Conservation (phyloP, 441 rosid genomes). For the Metrosideros polymorpha region DNA sequence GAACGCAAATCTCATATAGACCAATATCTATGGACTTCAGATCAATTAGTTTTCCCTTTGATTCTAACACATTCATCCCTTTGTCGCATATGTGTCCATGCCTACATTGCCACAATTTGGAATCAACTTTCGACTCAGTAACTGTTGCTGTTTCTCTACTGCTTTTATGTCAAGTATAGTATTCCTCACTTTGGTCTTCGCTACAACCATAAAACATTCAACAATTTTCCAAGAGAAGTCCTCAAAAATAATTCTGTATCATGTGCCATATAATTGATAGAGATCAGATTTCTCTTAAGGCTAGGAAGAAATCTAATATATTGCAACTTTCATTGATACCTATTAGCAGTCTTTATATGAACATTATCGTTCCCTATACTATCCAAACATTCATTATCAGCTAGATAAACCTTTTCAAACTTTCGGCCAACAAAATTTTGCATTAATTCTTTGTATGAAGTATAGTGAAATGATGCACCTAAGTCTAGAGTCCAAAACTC, state of each 20-base stretch:
- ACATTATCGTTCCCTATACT: background rate
- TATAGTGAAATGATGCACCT: too few relatives aligned
- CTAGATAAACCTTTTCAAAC: background rate
- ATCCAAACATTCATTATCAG: background rate
- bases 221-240: background rate
- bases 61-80: background rate
- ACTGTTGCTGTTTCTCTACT: background rate
- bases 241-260: background rate
- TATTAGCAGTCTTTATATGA: background rate
- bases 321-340: background rate
- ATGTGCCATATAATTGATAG: background rate
- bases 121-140: background rate
- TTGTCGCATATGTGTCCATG: background rate
- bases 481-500: too few relatives aligned
- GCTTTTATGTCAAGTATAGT: background rate
- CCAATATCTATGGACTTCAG: background rate
- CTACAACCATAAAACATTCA: background rate
- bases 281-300: background rate
- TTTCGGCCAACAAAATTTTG: background rate
- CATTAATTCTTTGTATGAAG: background rate
- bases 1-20: background rate
- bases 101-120: background rate
- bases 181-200: background rate
- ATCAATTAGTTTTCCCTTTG: background rate
- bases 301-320: background rate